Evolutionary conservation across 2,329 filamentous ascomycete species (phyloP).

Genomic region (Lachnellula willkommii): DNA sequence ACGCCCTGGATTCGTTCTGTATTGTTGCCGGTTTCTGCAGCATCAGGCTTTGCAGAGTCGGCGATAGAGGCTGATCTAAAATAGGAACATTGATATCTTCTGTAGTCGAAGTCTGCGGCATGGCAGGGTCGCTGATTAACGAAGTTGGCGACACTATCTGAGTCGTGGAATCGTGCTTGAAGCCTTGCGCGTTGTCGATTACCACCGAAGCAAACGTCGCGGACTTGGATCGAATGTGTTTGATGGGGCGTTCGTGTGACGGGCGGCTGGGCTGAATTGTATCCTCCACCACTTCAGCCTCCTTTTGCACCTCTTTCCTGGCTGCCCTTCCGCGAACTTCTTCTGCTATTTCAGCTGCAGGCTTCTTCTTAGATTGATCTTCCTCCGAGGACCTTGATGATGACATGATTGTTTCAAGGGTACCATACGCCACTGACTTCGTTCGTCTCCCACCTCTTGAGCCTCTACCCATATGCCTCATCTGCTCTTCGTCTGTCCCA

Average conservation of each 20-base stretch:
- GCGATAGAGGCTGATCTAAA: conserved; percentile 12
- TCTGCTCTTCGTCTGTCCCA: conserved; percentile 50
- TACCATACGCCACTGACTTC: conserved; percentile 48
- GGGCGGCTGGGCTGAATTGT: conserved; percentile 8
- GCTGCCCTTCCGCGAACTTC: conserved; percentile 47
- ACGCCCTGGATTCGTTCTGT: conserved; percentile 26
- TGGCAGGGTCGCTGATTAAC: conserved; percentile 51
- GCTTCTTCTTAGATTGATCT: conserved; percentile 51
- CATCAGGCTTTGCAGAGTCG: conserved; percentile 18
- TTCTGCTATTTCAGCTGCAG: conserved; percentile 51
- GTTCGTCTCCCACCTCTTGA: conserved; percentile 24
- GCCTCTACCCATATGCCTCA: conserved; percentile 18
- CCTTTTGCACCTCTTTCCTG: conserved; percentile 29
- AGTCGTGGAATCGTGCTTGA: conserved; percentile 30
- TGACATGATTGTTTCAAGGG: conserved; percentile 62
- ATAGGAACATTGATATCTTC: conserved; percentile 21
- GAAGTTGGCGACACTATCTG: conserved; percentile 36
- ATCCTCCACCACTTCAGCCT: conserved; percentile 6
- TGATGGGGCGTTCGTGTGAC: conserved; percentile 18
- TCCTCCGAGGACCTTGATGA: conserved; percentile 60
- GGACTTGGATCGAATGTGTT: conserved; percentile 34
- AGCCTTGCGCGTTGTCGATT: conserved; percentile 34
- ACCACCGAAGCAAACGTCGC: conserved; percentile 43
- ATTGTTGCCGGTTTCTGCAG: conserved; percentile 21
- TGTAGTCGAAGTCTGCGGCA: conserved; percentile 49